Conservation (phyloP, 2,329 filamentous ascomycete species). For the Zalaria sp. region DNA sequence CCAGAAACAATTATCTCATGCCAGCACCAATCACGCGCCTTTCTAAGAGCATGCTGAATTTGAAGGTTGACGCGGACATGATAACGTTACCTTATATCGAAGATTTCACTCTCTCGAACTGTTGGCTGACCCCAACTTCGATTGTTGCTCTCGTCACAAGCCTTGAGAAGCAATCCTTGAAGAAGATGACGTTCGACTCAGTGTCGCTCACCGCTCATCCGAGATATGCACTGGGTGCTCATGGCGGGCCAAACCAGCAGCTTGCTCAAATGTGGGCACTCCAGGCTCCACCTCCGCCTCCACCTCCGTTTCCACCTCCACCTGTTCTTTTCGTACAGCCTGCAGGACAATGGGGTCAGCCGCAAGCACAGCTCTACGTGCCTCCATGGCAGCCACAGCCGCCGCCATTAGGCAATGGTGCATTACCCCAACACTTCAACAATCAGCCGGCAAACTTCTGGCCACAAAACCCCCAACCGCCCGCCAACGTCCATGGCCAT, state of each 20-base stretch:
- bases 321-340: not conserved
- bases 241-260: not conserved
- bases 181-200: constrained; percentile 45
- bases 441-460: not conserved
- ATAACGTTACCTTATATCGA: constrained; percentile 43
- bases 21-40: constrained; percentile 40
- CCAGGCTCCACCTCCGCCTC: not conserved
- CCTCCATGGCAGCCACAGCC: not conserved
- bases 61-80: constrained; percentile 13
- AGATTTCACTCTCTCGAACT: constrained; percentile 51
- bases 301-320: not conserved
- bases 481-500: not conserved
- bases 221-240: not conserved
- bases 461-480: not conserved
- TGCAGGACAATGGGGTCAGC: not conserved
- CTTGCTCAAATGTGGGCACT: not conserved
- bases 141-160: constrained; percentile 37
- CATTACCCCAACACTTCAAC: not conserved
- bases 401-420: not conserved
- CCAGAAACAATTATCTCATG: constrained; percentile 48
- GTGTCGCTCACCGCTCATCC: constrained; percentile 46
- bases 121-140: constrained; percentile 49
- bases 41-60: constrained; percentile 11
- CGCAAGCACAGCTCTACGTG: not conserved
- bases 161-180: constrained; percentile 34